phyloP scores from a whole-genome alignment of 75 land plant genomes.

The Sequoiadendron giganteum region DNA sequence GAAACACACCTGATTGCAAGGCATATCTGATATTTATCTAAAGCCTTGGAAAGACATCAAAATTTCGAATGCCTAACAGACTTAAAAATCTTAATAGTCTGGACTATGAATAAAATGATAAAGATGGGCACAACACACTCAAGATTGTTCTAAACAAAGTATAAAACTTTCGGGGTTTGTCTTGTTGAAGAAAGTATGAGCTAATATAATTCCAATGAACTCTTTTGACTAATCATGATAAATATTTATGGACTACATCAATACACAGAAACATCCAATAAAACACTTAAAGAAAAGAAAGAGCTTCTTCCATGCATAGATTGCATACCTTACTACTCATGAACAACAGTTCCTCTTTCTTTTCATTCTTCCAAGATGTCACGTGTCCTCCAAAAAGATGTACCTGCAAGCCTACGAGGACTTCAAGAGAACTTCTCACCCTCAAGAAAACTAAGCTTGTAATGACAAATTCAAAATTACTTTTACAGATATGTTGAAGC shows the following conservation, averaged over 20 bases:
- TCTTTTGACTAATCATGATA: slow-evolving; percentile 1
- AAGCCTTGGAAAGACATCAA: not conserved
- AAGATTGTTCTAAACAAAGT: not conserved
- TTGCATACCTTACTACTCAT: slow-evolving; percentile 19
- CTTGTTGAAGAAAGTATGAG: not conserved
- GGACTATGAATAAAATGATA: not conserved
- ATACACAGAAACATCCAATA: not conserved
- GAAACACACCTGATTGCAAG: not conserved
- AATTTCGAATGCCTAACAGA: too few species aligned
- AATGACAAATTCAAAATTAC: not conserved
- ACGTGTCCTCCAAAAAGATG: slow-evolving; percentile 22
- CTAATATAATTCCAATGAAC: not conserved
- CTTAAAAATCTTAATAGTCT: not conserved
- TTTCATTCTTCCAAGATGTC: slow-evolving; percentile 24
- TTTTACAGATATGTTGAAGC: not conserved
- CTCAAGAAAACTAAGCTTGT: slow-evolving; percentile 1
- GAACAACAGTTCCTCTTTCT: slow-evolving; percentile 23
- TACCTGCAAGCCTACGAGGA: slow-evolving; percentile 16
- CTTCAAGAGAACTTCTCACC: slow-evolving; percentile 6
- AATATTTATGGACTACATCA: not conserved
- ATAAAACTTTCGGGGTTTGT: not conserved
- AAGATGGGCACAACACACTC: not conserved
- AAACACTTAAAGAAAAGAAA: not conserved
- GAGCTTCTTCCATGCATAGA: not conserved
- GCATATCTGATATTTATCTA: not conserved